These are phyloP conservation scores for Penicillium digitatum DNA, from an alignment of 2,329 filamentous ascomycete genomes.

Conservation along the genomic window DNA sequence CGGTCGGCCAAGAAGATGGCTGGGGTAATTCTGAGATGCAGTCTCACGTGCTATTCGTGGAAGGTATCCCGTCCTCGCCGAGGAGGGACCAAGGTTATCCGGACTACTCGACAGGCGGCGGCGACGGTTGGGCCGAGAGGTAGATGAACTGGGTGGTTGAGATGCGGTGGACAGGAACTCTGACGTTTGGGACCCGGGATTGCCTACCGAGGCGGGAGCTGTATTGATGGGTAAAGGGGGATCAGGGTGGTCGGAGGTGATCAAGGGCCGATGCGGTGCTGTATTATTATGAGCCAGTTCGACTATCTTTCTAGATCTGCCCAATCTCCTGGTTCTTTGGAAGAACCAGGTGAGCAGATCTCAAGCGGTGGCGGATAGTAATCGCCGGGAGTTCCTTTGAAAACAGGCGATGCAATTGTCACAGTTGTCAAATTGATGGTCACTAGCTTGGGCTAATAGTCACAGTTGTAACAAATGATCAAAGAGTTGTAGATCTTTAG, in stretches of 20 bases:
- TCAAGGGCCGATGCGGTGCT: slow-evolving; percentile 54
- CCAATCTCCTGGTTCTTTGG: slow-evolving; percentile 41
- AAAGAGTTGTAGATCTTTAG: neutral
- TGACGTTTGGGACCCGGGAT: slow-evolving; percentile 20
- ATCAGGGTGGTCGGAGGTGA: slow-evolving; percentile 64
- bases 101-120: slow-evolving; percentile 33
- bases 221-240: slow-evolving; percentile 52
- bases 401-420: neutral
- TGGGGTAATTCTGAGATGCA: slow-evolving; percentile 24
- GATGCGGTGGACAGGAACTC: slow-evolving; percentile 4
- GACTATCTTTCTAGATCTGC: slow-evolving; percentile 49
- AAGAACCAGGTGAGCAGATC: slow-evolving; percentile 46
- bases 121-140: slow-evolving; percentile 12
- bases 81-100: slow-evolving; percentile 21
- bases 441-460: neutral
- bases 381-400: slow-evolving; percentile 19
- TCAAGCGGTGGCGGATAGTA: slow-evolving; percentile 26
- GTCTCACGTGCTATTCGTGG: slow-evolving; percentile 25
- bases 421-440: slow-evolving; percentile 3
- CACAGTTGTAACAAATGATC: neutral
- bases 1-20: slow-evolving; percentile 24
- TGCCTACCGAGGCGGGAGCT: slow-evolving; percentile 36
- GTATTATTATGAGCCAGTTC: slow-evolving; percentile 71
- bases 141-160: slow-evolving; percentile 8
- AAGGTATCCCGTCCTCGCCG: slow-evolving; percentile 21